These are phyloP conservation scores for Crithidia sp. DNA, from an alignment of 208 protist species.

Conservation along the genomic window DNA sequence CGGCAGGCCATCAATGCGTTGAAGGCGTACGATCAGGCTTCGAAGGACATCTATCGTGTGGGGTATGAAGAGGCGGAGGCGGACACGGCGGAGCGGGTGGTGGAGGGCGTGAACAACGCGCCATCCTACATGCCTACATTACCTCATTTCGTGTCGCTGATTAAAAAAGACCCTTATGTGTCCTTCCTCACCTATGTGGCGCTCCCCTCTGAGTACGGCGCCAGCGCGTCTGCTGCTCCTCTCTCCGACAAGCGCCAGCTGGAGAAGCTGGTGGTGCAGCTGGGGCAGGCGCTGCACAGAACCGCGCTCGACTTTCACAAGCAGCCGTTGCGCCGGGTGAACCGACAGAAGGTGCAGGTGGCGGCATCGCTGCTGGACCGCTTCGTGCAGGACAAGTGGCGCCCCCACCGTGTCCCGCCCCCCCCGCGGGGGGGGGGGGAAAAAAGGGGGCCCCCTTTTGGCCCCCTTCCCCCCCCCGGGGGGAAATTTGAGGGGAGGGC, in stretches of 20 bases:
- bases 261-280: constrained; percentile 60
- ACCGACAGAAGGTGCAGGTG: constrained; percentile 82
- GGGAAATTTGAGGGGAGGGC: too few relatives aligned
- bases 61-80: constrained; percentile 57
- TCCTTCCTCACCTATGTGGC: constrained; percentile 71
- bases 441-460: too few relatives aligned
- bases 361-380: constrained; percentile 73
- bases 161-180: constrained; percentile 76
- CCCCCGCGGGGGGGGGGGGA: constrained; percentile 24
- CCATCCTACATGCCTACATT: constrained; percentile 71
- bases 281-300: constrained; percentile 58
- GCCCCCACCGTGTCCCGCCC: constrained; percentile 15
- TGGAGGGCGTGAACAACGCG: constrained; percentile 40
- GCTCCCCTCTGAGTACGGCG: constrained; percentile 38
- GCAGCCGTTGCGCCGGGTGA: constrained; percentile 65
- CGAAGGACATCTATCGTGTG: constrained; percentile 67
- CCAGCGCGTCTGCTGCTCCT: not conserved
- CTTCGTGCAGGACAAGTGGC: constrained; percentile 56
- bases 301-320: constrained; percentile 79
- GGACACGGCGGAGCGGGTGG: constrained; percentile 27
- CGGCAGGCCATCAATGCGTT: constrained; percentile 59
- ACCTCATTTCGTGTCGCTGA: constrained; percentile 71
- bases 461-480: too few relatives aligned
- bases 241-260: constrained; percentile 40
- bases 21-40: constrained; percentile 65